phyloP scores from a whole-genome alignment of 2,329 filamentous ascomycete genomes.

The Sporothrix dimorphospora region DNA sequence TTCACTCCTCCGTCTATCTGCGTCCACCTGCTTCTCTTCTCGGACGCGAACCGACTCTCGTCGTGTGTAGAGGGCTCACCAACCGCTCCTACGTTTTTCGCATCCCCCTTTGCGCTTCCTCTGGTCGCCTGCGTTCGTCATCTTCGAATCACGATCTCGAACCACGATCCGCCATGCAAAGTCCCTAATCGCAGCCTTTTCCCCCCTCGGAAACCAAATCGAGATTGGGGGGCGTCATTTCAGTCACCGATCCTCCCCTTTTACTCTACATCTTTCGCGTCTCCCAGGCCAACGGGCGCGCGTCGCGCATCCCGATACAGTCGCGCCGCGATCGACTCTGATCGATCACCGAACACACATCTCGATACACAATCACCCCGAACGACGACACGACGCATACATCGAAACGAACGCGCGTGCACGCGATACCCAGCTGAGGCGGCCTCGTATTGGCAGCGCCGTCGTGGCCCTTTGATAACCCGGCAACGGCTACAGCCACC shows the following conservation, averaged over 20 bases:
- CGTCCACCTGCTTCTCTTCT: neutral
- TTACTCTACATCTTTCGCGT: neutral
- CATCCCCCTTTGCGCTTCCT: neutral
- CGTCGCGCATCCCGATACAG: neutral
- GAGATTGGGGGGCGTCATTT: conserved; percentile 12
- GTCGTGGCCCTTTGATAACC: neutral
- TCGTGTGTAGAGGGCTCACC: neutral
- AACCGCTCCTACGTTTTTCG: neutral
- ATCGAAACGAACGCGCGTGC: neutral
- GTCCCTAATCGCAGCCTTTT: conserved; percentile 19
- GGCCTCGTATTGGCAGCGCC: neutral
- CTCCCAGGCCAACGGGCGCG: neutral
- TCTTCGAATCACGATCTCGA: neutral
- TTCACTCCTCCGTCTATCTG: neutral
- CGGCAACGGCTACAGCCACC: neutral
- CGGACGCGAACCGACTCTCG: neutral
- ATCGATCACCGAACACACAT: conserved; percentile 1
- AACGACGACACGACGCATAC: neutral
- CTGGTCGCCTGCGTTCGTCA: neutral
- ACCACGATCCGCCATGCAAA: conserved; percentile 22
- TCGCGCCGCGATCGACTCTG: neutral
- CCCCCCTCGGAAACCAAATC: conserved; percentile 13
- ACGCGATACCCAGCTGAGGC: neutral
- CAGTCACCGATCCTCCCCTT: neutral
- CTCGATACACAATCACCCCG: neutral